Conservation (phyloP, 2,329 filamentous ascomycete genomes). For the Hymenotorrendiella dingleyae region DNA sequence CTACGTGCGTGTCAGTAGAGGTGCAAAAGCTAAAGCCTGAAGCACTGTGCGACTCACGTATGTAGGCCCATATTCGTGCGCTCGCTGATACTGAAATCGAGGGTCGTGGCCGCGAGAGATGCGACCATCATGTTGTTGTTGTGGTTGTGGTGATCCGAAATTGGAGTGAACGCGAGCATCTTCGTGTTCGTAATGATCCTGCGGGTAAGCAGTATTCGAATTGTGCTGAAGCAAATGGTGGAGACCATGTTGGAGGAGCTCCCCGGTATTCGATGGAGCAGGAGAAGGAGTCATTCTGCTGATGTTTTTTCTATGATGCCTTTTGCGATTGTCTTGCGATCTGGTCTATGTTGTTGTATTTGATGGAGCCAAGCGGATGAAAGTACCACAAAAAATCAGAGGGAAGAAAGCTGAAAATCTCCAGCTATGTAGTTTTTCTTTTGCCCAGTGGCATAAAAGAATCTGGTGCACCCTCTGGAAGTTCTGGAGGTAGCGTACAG, state of each 20-base stretch:
- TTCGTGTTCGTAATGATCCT: constrained; percentile 22
- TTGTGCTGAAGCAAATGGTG: constrained; percentile 42
- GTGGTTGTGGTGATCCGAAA: constrained; percentile 24
- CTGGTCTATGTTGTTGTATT: constrained; percentile 2
- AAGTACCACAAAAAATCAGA: too few relatives aligned
- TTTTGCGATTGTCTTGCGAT: background rate
- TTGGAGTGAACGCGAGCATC: constrained; percentile 23
- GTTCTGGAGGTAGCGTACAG: background rate
- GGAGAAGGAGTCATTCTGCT: constrained; percentile 24
- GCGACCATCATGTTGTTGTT: constrained; percentile 17
- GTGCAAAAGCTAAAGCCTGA: background rate
- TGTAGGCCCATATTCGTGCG: constrained; percentile 21
- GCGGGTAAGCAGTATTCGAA: constrained; percentile 26
- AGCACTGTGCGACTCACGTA: constrained; percentile 20
- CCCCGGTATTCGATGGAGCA: constrained; percentile 37
- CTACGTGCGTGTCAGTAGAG: constrained; percentile 17
- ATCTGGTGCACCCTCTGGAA: constrained; percentile 2
- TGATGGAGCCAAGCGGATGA: too few relatives aligned
- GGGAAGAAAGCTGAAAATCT: too few relatives aligned
- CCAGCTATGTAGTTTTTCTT: too few relatives aligned
- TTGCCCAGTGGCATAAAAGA: background rate
- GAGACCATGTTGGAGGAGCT: constrained; percentile 37
- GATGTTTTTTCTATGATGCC: constrained; percentile 2
- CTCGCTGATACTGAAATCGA: too few relatives aligned
- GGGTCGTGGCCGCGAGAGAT: constrained; percentile 14